phyloP scores from a whole-genome alignment of 441 rosid species.

The Theobroma grandiflorum region DNA sequence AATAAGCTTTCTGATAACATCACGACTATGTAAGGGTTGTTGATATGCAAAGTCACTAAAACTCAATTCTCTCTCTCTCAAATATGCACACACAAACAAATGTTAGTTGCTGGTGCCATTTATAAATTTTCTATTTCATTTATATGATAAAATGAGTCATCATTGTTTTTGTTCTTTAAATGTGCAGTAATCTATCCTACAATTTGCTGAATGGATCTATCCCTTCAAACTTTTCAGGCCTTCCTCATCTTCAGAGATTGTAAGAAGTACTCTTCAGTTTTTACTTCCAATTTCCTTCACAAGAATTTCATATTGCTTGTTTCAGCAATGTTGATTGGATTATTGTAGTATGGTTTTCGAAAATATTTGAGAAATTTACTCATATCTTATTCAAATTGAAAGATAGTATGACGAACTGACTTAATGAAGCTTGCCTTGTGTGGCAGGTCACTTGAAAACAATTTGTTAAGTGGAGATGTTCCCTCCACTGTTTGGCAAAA shows the following conservation, averaged over 20 bases:
- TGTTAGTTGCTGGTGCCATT: neutral
- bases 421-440: neutral
- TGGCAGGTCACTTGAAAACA: conserved; percentile 77
- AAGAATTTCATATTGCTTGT: neutral
- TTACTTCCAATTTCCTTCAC: neutral
- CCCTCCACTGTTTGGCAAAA: conserved; percentile 69
- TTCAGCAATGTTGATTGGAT: neutral
- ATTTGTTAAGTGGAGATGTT: conserved; percentile 69
- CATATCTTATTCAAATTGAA: neutral
- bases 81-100: neutral
- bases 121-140: conserved; percentile 1
- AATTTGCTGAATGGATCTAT: conserved; percentile 76
- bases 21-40: conserved; percentile 51
- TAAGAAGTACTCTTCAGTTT: conserved; percentile 46
- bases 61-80: neutral
- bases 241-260: conserved; percentile 71
- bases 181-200: conserved; percentile 68
- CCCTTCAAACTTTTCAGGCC: conserved; percentile 68
- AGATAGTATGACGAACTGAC: neutral
- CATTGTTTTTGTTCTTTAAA: conserved; percentile 1
- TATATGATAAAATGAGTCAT: neutral
- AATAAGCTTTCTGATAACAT: conserved; percentile 45
- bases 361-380: neutral
- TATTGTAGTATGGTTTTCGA: neutral
- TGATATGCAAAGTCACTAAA: neutral